Evolutionary conservation across 1,284 basidiomycete genomes (phyloP), one percentile per base, ranked within the genome.

Genomic region (Sanghuangporus sanghuang): DNA sequence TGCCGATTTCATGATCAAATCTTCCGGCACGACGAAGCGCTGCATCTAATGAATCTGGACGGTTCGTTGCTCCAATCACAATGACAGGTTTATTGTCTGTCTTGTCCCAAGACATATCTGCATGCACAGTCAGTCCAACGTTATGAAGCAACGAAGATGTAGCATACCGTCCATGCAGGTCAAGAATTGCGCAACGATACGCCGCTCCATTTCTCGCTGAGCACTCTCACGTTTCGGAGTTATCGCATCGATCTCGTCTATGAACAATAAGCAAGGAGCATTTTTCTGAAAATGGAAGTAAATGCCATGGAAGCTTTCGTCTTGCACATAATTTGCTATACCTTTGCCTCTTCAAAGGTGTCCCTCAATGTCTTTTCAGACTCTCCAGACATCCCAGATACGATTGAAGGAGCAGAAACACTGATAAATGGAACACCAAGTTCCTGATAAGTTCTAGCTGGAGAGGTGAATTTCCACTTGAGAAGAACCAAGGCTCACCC

Each of bases 191-290:
- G 95, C 96, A 7, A 99, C 96, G 65, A 99, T 98, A 7, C 96
- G 83, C 49, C 96, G 80, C 71, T 99, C 96, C 96, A 98, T 99
- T 78, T 99, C 96, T 66, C 96, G 79, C 71, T 96, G 95, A 0
- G 96, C 96, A 67, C 92, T 98, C 77, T 98, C 96, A 66, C 96
- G 81, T 77, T 99, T 99, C 0, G 95, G 95, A 0, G 96, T 98
- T 69, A 99, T 97, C 6, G 96, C 95, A 71, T 99, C 96, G 40
- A 99, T 97, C 74, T 98, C 96, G 74, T 99, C 96, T 57, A 98
- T 92, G 77, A 98, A 98, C 3, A 97, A 76, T 2, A 98, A 78
- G 70, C 93, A 96, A 0, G 95, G 95, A 0, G 95, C 94, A 21
- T 91, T 81, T 69, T 90, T 86, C 93, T 95, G 69, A 46, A 7